Evolutionary conservation across 2,329 filamentous ascomycete genomes (phyloP).

Genomic region (Macrophomina tecta): DNA sequence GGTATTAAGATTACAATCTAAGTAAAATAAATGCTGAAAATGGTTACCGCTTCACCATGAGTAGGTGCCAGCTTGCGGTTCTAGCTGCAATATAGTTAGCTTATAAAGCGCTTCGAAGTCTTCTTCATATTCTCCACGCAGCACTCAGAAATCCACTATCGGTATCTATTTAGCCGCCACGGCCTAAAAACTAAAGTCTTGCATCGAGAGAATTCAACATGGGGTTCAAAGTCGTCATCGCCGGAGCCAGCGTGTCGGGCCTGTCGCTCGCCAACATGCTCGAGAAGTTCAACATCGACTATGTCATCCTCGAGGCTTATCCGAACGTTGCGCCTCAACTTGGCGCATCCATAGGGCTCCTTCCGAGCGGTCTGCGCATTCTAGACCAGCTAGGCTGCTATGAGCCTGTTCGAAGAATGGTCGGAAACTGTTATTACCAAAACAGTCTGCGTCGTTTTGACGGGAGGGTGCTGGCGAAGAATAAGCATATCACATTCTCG

Average conservation of each 20-base stretch:
- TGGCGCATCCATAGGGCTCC: slow-evolving; percentile 33
- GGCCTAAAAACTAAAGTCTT: neutral
- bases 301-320: slow-evolving; percentile 32
- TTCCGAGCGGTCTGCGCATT: slow-evolving; percentile 27
- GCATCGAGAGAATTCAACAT: neutral
- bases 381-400: slow-evolving; percentile 24
- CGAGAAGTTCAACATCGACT: slow-evolving; percentile 17
- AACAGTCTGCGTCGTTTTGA: neutral
- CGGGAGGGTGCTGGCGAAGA: neutral
- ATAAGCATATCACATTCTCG: neutral
- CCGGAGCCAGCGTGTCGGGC: slow-evolving; percentile 9
- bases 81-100: neutral
- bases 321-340: slow-evolving; percentile 31
- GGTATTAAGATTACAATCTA: no score
- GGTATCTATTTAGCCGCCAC: neutral
- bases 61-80: neutral
- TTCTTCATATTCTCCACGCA: neutral
- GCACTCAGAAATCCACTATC: neutral
- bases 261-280: slow-evolving; percentile 18
- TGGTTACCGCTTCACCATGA: no score
- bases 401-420: neutral
- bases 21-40: no score
- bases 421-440: neutral
- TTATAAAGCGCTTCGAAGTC: neutral
- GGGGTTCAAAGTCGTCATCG: slow-evolving; percentile 11